Evolutionary conservation across 352 stramenopile species (phyloP).

Genomic region (Globisporangium emineosum): DNA sequence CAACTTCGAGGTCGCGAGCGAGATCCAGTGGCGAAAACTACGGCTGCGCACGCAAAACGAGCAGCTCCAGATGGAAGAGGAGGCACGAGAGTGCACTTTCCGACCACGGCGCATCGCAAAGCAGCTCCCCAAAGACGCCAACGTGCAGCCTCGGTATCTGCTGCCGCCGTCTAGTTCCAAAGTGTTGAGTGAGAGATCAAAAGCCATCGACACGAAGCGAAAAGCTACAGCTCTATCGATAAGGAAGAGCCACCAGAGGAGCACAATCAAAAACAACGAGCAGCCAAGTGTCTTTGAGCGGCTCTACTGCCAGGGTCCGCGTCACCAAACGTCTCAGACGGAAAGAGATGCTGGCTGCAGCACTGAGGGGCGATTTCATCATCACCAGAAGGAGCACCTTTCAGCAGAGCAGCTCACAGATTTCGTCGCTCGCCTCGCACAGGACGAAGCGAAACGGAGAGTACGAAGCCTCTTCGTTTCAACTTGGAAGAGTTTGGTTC

Average conservation of each 20-base stretch:
- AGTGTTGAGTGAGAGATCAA: not conserved
- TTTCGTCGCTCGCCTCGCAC: constrained; percentile 26
- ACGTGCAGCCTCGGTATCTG: constrained; percentile 13
- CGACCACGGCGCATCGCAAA: constrained; percentile 23
- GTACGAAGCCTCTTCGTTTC: not conserved
- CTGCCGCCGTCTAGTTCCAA: not conserved
- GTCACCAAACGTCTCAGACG: not conserved
- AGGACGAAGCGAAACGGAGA: constrained; percentile 8
- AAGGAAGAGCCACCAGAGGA: not conserved
- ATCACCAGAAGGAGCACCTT: not conserved
- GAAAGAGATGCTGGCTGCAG: not conserved
- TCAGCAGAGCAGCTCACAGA: constrained; percentile 14
- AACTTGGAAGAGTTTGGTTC: not conserved
- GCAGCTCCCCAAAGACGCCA: not conserved
- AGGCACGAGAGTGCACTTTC: constrained; percentile 36
- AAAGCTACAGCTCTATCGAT: not conserved
- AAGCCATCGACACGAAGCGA: not conserved
- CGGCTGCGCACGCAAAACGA: constrained; percentile 24
- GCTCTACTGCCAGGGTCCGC: constrained; percentile 12
- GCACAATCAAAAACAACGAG: not conserved
- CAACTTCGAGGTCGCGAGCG: constrained; percentile 32
- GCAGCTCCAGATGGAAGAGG: constrained; percentile 20
- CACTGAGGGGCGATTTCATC: constrained; percentile 13
- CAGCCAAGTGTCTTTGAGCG: constrained; percentile 27
- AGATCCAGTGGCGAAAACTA: constrained; percentile 36